Evolutionary conservation across 306 rosid genomes (phyloP), one percentile per base, ranked within the genome.

Genomic region (Cicer arietinum): DNA sequence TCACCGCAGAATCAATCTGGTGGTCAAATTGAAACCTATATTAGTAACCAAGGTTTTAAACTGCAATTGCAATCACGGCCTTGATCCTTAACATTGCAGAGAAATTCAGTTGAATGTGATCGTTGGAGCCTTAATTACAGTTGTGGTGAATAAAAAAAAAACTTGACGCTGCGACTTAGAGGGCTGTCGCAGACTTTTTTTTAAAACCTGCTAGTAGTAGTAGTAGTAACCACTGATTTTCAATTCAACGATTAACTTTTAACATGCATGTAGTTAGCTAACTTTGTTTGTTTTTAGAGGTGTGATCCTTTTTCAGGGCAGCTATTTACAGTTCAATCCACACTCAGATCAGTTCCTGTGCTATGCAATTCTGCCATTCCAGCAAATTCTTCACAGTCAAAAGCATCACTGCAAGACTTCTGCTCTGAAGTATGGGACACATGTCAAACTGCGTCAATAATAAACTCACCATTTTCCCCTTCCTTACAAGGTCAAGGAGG

Each of bases 271-370:
- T 12, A 43, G 56, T 47, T 17, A 65, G 25, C 61, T 84, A 73
- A 51, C 40, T 51, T 51, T 70, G 40, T 70, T 81, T 37, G 52
- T 64, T 71, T 69, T 8, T 50, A 95, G 98, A 95, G 88, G 69
- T 95, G 99, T 43, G 97, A 95, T 63, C 96, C 95, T 68, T 95
- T 86, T 85, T 89, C 99, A 0, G 98, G 87, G 2, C 88, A 95
- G 79, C 82, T 95, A 41, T 95, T 75, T 67, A 65, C 80, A 11
- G 82, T 84, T 82, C 75, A 71, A 58, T 88, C 94, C n/a, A 82
- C 74, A 2, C 81, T 79, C 5, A 76, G 93, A 84, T 60, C 90
- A 1, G 92, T 95, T 84, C 99, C 99, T 42, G 64, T 92, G 47
- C 90, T 95, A 12, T 92, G 99, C 87, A 86, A 90, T 75, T 92